A percentile compares a stretch with the other conserved stretches of the same genome.
Conservation (phyloP, 164 flowering plant genomes). For the Annona cherimola region DNA sequence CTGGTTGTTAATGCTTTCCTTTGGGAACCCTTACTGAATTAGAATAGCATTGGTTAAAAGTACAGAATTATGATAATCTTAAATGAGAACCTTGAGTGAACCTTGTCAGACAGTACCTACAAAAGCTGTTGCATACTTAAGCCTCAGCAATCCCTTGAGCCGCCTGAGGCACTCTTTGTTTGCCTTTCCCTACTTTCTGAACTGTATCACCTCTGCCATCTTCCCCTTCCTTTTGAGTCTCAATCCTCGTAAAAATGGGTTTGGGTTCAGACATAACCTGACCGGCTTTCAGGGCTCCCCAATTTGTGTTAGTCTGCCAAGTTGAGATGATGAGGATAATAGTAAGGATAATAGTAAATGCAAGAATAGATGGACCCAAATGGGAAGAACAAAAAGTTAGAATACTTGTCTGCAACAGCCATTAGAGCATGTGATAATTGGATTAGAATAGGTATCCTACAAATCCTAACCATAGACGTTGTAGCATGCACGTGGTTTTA, state of each 20-base stretch:
- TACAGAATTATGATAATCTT: not conserved
- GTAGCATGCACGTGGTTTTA: too few species aligned
- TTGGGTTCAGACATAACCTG: conserved; percentile 76
- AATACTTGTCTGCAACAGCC: too few species aligned
- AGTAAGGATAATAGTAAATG: not conserved
- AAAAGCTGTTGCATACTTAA: conserved; percentile 11
- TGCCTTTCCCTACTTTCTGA: conserved; percentile 38
- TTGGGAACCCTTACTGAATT: not conserved
- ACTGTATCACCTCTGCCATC: conserved; percentile 21
- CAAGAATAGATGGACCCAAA: too few species aligned
- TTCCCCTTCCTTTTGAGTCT: conserved; percentile 33
- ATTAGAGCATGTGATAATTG: too few species aligned
- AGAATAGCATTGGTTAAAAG: not conserved
- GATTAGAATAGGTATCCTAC: too few species aligned
- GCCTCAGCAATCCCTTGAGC: conserved; percentile 45
- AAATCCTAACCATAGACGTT: too few species aligned
- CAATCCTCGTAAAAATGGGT: conserved; percentile 88
- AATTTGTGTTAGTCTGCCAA: conserved; percentile 61
- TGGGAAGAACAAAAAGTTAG: too few species aligned
- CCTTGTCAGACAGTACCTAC: not conserved
- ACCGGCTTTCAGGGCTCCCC: conserved; percentile 93
- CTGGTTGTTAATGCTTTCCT: not conserved
- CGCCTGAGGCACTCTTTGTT: conserved; percentile 26
- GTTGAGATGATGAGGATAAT: not conserved
- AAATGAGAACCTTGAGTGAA: not conserved